A percentile compares a stretch with the other conserved stretches of the same genome.
Evolutionary conservation across 257 asterid genomes (phyloP).

Genomic region (Jaltomata sinuosa): DNA sequence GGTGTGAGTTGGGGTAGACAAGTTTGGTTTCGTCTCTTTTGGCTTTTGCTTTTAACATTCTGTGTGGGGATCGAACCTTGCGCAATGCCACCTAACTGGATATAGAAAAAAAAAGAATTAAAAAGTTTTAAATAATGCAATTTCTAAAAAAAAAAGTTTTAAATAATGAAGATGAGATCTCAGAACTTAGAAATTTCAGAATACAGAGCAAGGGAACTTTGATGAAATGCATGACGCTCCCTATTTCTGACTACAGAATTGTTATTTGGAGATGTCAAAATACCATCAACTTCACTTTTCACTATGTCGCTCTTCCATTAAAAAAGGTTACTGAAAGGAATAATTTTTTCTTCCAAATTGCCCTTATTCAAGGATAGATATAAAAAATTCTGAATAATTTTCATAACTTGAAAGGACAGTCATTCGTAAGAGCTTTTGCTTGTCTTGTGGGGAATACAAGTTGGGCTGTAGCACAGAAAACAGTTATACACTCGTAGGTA

Average conservation of each 20-base stretch:
- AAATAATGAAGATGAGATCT: not conserved
- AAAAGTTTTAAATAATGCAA: not conserved
- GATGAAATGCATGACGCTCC: not conserved
- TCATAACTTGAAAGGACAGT: not conserved
- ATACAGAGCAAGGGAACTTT: not conserved
- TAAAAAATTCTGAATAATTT: not conserved
- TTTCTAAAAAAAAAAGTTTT: not conserved
- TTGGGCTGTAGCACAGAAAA: not conserved
- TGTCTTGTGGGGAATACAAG: not conserved
- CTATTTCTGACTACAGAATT: not conserved
- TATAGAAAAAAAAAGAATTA: not conserved
- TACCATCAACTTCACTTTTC: not conserved
- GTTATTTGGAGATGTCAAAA: not conserved
- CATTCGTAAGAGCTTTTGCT: not conserved
- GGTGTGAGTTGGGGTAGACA: not conserved
- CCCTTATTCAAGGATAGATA: not conserved
- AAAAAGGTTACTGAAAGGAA: not conserved
- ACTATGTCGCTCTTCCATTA: not conserved
- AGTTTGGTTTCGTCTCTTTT: not conserved
- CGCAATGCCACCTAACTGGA: not conserved
- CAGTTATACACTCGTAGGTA: not conserved
- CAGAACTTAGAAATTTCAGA: not conserved
- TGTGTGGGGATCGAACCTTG: not conserved
- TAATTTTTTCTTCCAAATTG: not conserved
- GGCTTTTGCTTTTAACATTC: not conserved